Evolutionary conservation across 768 basidiomycete species (phyloP).

Genomic region (Obba rivulosa): DNA sequence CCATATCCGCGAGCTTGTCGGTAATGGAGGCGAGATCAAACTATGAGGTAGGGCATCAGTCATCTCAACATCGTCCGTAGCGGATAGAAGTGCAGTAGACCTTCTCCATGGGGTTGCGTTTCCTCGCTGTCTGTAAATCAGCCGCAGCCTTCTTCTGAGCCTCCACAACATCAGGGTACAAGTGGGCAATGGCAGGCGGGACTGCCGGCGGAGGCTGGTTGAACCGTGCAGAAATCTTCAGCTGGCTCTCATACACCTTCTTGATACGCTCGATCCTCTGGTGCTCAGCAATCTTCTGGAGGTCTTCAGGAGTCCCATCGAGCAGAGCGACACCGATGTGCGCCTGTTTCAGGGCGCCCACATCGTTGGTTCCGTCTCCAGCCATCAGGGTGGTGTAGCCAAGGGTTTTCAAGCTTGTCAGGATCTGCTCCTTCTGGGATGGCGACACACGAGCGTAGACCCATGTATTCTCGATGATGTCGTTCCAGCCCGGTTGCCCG

Average conservation of each 20-base stretch:
- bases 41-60: slow-evolving; percentile 31
- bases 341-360: slow-evolving; percentile 96
- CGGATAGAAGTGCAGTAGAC: slow-evolving; percentile 27
- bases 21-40: slow-evolving; percentile 79
- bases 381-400: slow-evolving; percentile 97
- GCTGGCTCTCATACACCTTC: slow-evolving; percentile 95
- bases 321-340: slow-evolving; percentile 93
- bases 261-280: slow-evolving; percentile 87
- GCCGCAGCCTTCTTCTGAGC: slow-evolving; percentile 80
- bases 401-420: slow-evolving; percentile 82
- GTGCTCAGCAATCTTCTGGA: slow-evolving; percentile 91
- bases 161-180: slow-evolving; percentile 86
- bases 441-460: slow-evolving; percentile 98
- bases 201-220: slow-evolving; percentile 92
- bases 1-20: slow-evolving; percentile 85
- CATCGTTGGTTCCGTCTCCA: slow-evolving; percentile 98
- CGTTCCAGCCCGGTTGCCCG: slow-evolving; percentile 60
- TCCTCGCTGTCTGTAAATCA: slow-evolving; percentile 57
- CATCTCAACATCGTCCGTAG: slow-evolving; percentile 9
- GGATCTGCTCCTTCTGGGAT: slow-evolving; percentile 90
- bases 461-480: slow-evolving; percentile 92
- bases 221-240: slow-evolving; percentile 85
- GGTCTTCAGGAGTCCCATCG: slow-evolving; percentile 87
- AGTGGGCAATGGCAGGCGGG: slow-evolving; percentile 78
- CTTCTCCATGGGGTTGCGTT: slow-evolving; percentile 88